These are phyloP conservation scores for Naganishia liquefaciens DNA, from an alignment of 1,284 basidiomycete genomes.

Conservation along the genomic window DNA sequence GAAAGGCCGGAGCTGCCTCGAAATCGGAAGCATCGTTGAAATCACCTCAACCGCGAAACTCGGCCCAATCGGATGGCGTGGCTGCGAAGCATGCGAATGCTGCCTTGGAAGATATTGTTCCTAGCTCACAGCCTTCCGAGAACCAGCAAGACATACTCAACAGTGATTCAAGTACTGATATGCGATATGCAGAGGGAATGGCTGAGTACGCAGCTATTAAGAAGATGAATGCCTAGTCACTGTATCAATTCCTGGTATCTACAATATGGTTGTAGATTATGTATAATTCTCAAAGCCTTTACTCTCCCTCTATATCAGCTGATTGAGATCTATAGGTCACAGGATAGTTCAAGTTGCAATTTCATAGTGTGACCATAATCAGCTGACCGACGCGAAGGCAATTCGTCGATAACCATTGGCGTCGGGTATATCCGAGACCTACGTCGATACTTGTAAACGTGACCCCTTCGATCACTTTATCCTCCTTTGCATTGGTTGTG, in stretches of 20 bases:
- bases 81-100: background rate
- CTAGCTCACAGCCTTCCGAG: conserved; percentile 20
- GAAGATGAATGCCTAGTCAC: background rate
- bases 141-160: conserved; percentile 5
- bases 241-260: too few species aligned
- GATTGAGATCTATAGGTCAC: too few species aligned
- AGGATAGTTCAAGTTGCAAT: too few species aligned
- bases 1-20: background rate
- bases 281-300: background rate
- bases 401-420: background rate
- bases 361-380: background rate
- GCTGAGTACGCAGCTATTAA: background rate
- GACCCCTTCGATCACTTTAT: background rate
- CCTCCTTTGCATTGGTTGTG: background rate
- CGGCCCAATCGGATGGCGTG: background rate
- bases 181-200: background rate
- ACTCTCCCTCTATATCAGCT: too few species aligned
- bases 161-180: conserved; percentile 14
- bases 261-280: too few species aligned
- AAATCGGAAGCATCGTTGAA: too few species aligned
- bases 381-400: background rate
- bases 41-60: too few species aligned
- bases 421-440: too few species aligned
- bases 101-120: conserved; percentile 3
- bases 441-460: background rate